phyloP scores from a whole-genome alignment of 2,329 filamentous ascomycete species.

The Parasarocladium wereldwijsianum region DNA sequence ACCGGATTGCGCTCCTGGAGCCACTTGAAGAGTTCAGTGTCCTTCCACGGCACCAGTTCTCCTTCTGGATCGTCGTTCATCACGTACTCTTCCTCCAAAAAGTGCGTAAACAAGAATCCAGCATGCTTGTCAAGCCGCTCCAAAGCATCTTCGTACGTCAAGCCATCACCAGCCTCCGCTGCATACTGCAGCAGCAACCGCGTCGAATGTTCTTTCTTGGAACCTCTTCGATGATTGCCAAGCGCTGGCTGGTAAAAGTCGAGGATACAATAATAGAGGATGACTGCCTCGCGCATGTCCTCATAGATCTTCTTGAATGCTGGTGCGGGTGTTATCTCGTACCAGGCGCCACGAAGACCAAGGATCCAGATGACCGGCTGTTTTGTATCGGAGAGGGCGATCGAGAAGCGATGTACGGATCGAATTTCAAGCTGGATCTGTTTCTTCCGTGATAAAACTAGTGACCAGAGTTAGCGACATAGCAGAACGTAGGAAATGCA shows the following conservation, averaged over 20 bases:
- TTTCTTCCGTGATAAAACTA: background rate
- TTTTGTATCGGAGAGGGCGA: conserved; percentile 33
- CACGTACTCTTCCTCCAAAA: conserved; percentile 21
- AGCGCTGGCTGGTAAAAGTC: conserved; percentile 33
- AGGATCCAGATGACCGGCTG: conserved; percentile 48
- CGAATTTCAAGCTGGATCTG: conserved; percentile 35
- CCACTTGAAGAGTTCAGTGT: conserved; percentile 34
- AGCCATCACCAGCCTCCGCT: conserved; percentile 34
- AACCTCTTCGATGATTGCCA: background rate
- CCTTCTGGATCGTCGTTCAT: conserved; percentile 12
- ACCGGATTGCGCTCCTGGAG: conserved; percentile 23
- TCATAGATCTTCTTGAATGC: conserved; percentile 41
- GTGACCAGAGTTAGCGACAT: background rate
- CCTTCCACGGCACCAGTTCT: conserved; percentile 17
- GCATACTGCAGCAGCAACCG: conserved; percentile 33
- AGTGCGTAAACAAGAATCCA: conserved; percentile 36
- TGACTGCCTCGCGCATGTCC: conserved; percentile 47
- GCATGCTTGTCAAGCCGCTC: conserved; percentile 32
- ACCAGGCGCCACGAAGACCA: conserved; percentile 51
- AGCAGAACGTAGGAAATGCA: background rate
- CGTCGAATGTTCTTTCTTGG: background rate
- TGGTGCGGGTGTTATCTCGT: conserved; percentile 44
- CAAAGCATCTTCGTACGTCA: conserved; percentile 32
- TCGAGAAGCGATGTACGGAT: conserved; percentile 31
- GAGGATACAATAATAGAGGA: conserved; percentile 47